phyloP scores from a whole-genome alignment of 805 yeast genomes.

The Sugiyamaella valdiviana region DNA sequence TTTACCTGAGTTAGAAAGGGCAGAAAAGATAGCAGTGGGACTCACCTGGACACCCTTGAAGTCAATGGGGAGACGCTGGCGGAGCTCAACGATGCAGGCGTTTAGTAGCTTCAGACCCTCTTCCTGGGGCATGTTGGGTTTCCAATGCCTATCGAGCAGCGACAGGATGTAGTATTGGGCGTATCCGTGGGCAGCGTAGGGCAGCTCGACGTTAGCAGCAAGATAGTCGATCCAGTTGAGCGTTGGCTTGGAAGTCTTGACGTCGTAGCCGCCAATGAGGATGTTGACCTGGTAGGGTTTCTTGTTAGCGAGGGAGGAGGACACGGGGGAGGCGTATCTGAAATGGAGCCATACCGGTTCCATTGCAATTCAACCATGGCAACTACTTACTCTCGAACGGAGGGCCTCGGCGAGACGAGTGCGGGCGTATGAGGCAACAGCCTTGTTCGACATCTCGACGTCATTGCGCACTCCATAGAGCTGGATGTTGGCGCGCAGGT shows the following conservation, averaged over 20 bases:
- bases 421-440: slow-evolving; percentile 84
- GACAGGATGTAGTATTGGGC: slow-evolving; percentile 95
- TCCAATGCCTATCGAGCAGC: slow-evolving; percentile 82
- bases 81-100: slow-evolving; percentile 70
- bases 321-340: not conserved
- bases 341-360: not conserved
- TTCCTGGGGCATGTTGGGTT: slow-evolving; percentile 62
- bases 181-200: slow-evolving; percentile 97
- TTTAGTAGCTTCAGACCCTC: slow-evolving; percentile 74
- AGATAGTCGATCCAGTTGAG: slow-evolving; percentile 89
- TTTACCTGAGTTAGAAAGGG: slow-evolving; percentile 38
- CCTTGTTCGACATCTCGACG: slow-evolving; percentile 73
- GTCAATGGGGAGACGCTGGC: slow-evolving; percentile 84
- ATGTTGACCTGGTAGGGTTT: slow-evolving; percentile 93
- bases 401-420: slow-evolving; percentile 79
- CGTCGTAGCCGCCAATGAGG: slow-evolving; percentile 79
- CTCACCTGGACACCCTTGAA: slow-evolving; percentile 71
- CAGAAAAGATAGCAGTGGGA: not conserved
- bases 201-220: slow-evolving; percentile 85
- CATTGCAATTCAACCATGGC: too few species aligned
- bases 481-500: slow-evolving; percentile 86
- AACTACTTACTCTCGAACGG: slow-evolving; percentile 64
- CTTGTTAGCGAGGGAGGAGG: slow-evolving; percentile 16
- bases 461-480: slow-evolving; percentile 81
- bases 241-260: slow-evolving; percentile 50